Evolutionary conservation across 176 grass and related monocot species (phyloP), one percentile per base, ranked within the genome.

Genomic region (Lolium multiflorum): DNA sequence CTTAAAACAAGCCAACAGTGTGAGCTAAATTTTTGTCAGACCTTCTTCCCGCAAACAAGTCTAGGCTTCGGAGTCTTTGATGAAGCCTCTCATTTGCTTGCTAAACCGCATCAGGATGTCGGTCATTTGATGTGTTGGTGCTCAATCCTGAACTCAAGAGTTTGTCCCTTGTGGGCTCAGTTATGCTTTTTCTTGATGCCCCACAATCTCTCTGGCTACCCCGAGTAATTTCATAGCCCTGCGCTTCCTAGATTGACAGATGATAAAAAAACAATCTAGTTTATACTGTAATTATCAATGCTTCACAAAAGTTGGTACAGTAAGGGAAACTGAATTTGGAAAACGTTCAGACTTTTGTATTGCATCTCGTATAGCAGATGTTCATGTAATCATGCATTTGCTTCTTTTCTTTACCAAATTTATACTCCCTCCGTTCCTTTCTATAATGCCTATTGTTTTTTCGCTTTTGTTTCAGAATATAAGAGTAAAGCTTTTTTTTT

Each of bases 81-180:
- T 81, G 64, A 91, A 88, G 77, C 48, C 90, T 82, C 84, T 91
- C 84, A 60, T 78, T 88, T 38, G 86, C 90, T 43, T 78, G 82
- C 47, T 17, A 72, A 43, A 88, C 82, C 14, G 67, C 55, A 46
- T 84, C 77, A 48, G 86, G 86, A 78, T 88, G 90, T 72, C 76
- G 78, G 65, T 85, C 82, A 43, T 81, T 57, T 17, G 31, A 71
- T 82, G 71, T 54, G 70, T 57, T 49, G 20, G 28, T 51, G 50
- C 47, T 57, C 54, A 49, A 54, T 60, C 76, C 24, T 35, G 65
- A 61, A 24, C 14, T 59, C 17, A 21, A 13, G 37, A 71, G 28
- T 26, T 15, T 50, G n/a, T 16, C 35, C 20, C 50, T 80, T 37
- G 84, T 46, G 20, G 65, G 38, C 35, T 79, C 49, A 6, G 3